Evolutionary conservation across 2,329 filamentous ascomycete species (phyloP).

Genomic region (Drechslera avenae): DNA sequence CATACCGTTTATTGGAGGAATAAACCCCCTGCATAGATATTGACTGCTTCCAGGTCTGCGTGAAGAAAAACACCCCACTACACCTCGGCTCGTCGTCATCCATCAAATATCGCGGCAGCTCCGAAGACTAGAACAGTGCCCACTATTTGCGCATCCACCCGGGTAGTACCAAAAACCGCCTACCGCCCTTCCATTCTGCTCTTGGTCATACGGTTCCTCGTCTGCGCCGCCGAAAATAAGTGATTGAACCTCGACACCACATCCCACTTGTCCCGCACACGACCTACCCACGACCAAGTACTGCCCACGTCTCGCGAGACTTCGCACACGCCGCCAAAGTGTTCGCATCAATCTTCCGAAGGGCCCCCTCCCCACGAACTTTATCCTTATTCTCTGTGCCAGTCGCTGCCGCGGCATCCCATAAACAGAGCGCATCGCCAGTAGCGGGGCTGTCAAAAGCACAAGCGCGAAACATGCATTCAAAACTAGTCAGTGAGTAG

Average conservation of each 20-base stretch:
- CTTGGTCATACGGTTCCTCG: slow-evolving; percentile 14
- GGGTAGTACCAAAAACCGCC: slow-evolving; percentile 14
- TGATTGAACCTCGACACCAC: slow-evolving; percentile 5
- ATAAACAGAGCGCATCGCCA: slow-evolving; percentile 63
- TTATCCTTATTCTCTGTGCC: slow-evolving; percentile 75
- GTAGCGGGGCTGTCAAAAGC: slow-evolving; percentile 43
- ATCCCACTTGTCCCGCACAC: slow-evolving; percentile 23
- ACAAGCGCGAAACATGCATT: slow-evolving; percentile 75
- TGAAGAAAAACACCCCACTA: slow-evolving; percentile 19
- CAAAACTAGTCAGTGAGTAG: slow-evolving; percentile 83
- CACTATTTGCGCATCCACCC: slow-evolving; percentile 16
- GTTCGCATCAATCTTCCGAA: slow-evolving; percentile 84
- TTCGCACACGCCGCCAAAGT: slow-evolving; percentile 71
- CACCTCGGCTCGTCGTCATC: slow-evolving; percentile 17
- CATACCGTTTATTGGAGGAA: slow-evolving; percentile 5
- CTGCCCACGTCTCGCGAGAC: slow-evolving; percentile 27
- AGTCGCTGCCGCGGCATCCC: slow-evolving; percentile 71
- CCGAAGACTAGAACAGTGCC: slow-evolving; percentile 28
- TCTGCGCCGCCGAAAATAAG: slow-evolving; percentile 2
- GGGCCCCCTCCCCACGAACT: slow-evolving; percentile 65
- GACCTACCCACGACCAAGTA: slow-evolving; percentile 18
- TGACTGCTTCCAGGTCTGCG: slow-evolving; percentile 13
- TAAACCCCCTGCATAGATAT: neutral
- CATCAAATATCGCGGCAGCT: slow-evolving; percentile 20
- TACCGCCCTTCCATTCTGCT: slow-evolving; percentile 21